phyloP scores from a whole-genome alignment of 345 rosid genomes.

The Noccaea caerulescens region DNA sequence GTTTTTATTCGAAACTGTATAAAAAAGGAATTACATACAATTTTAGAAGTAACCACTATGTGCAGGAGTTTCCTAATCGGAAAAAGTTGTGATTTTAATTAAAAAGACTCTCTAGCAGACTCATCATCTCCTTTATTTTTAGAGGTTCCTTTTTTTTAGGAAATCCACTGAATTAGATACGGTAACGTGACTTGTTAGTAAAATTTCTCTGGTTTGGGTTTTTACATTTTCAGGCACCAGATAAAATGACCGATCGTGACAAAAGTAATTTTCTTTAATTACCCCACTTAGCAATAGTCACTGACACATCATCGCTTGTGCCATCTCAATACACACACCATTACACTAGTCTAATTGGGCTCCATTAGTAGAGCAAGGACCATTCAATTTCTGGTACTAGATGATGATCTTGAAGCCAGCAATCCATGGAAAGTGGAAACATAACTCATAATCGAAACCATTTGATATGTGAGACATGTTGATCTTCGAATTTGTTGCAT shows the following conservation, averaged over 20 bases:
- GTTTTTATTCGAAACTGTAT: too few species aligned
- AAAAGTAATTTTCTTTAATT: background rate
- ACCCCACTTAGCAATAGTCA: constrained; percentile 12
- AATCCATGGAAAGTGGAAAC: constrained; percentile 9
- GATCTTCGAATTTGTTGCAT: too few species aligned
- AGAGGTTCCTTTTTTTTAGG: too few species aligned
- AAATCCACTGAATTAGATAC: background rate
- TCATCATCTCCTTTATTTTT: too few species aligned
- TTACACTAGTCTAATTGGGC: constrained; percentile 12
- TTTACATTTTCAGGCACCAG: constrained; percentile 40
- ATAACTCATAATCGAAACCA: too few species aligned
- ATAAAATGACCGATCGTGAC: constrained; percentile 19
- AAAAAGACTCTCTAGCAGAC: too few species aligned
- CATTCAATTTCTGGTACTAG: constrained; percentile 26
- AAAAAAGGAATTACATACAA: too few species aligned
- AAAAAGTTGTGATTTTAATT: too few species aligned
- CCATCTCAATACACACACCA: constrained; percentile 31
- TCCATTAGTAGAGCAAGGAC: constrained; percentile 19
- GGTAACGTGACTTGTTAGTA: background rate
- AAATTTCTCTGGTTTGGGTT: constrained; percentile 33
- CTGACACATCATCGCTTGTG: constrained; percentile 16
- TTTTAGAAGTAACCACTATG: too few species aligned
- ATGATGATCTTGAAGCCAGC: constrained; percentile 33
- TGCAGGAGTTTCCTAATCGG: too few species aligned
- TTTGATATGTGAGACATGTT: too few species aligned